Conservation (phyloP, 306 rosid species). For the Vigna radiata region DNA sequence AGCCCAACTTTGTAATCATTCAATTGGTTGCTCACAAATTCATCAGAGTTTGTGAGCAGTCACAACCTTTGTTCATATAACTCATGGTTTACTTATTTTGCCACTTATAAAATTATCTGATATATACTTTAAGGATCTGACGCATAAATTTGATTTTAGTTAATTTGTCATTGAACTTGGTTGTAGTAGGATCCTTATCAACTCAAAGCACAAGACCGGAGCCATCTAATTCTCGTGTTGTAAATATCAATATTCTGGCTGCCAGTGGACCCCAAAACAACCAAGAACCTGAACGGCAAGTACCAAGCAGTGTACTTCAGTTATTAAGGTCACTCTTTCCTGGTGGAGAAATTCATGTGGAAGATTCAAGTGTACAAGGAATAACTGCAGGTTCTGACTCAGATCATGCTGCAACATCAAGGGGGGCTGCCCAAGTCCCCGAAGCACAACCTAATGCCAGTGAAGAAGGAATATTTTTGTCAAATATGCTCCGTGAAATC, state of each 20-base stretch:
- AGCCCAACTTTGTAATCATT: slow-evolving; percentile 21
- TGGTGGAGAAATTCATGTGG: slow-evolving; percentile 86
- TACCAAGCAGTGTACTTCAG: slow-evolving; percentile 68
- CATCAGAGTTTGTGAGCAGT: slow-evolving; percentile 23
- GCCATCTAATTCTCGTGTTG: slow-evolving; percentile 60
- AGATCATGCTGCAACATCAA: slow-evolving; percentile 63
- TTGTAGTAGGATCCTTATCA: slow-evolving; percentile 62
- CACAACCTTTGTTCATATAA: slow-evolving; percentile 15
- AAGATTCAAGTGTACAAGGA: slow-evolving; percentile 71
- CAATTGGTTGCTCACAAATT: slow-evolving; percentile 13
- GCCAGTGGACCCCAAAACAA: slow-evolving; percentile 73
- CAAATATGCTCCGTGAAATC: slow-evolving; percentile 78
- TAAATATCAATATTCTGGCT: slow-evolving; percentile 69
- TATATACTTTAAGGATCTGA: slow-evolving; percentile 25
- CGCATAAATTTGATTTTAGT: slow-evolving; percentile 1
- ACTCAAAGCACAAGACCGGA: slow-evolving; percentile 61
- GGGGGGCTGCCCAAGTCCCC: slow-evolving; percentile 48
- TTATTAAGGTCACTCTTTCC: slow-evolving; percentile 77
- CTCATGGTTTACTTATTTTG: slow-evolving; percentile 6
- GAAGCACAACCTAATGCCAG: slow-evolving; percentile 72
- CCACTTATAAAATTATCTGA: slow-evolving; percentile 7
- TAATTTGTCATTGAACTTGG: slow-evolving; percentile 39
- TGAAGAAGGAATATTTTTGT: slow-evolving; percentile 84
- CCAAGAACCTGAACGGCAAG: slow-evolving; percentile 77
- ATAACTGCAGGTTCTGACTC: slow-evolving; percentile 50